Percentiles rank a stretch among this genome's conserved stretches.
Conservation (phyloP, 352 stramenopile genomes). For the Phytophthora brassicae region DNA sequence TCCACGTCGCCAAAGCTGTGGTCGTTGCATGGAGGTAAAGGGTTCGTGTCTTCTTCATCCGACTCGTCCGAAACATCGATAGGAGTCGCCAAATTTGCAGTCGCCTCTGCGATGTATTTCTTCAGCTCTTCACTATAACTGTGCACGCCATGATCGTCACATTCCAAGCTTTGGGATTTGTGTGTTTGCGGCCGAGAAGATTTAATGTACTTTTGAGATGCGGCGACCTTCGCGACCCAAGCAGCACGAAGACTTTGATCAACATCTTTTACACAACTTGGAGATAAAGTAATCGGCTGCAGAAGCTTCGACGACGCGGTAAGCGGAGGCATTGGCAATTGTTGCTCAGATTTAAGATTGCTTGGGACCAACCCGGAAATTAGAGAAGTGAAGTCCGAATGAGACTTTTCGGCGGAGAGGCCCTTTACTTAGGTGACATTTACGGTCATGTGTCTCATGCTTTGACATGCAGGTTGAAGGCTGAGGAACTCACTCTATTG, state of each 20-base stretch:
- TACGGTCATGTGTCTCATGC: constrained; percentile 14
- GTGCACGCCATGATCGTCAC: not conserved
- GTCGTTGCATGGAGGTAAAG: not conserved
- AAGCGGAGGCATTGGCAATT: constrained; percentile 13
- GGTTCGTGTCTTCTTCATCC: not conserved
- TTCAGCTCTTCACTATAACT: constrained; percentile 19
- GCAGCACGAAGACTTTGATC: not conserved
- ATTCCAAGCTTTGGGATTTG: not conserved
- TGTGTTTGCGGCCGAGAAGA: not conserved
- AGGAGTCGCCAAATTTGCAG: constrained; percentile 17
- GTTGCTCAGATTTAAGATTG: not conserved
- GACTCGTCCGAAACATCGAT: constrained; percentile 8
- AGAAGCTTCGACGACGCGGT: constrained; percentile 12
- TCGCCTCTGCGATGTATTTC: constrained; percentile 19
- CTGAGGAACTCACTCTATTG: no score
- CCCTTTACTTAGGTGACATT: no score
- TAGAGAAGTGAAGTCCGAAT: constrained; percentile 24
- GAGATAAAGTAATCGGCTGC: constrained; percentile 9
- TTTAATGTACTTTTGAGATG: not conserved
- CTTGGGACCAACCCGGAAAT: constrained; percentile 5
- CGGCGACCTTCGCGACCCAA: constrained; percentile 25
- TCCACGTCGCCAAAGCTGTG: constrained; percentile 2
- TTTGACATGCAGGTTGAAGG: constrained; percentile 12
- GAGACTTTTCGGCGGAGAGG: constrained; percentile 9
- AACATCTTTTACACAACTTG: not conserved